phyloP scores from a whole-genome alignment of 108 stramenopile genomes.

The Licmophora abbreviata region DNA sequence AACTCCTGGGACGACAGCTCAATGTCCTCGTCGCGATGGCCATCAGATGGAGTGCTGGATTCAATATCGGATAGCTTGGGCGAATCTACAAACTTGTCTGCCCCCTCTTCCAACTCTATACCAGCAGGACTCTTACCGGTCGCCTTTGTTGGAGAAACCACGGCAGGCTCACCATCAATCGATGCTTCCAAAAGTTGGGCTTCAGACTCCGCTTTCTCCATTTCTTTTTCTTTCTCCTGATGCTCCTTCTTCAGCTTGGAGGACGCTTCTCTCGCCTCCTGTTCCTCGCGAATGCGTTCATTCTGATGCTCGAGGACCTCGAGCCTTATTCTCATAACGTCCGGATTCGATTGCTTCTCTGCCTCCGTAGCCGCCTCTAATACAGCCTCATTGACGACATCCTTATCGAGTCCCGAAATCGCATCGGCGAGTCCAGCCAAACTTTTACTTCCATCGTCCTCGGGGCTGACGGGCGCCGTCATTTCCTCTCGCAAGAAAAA shows the following conservation, averaged over 20 bases:
- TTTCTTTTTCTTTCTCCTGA: slow-evolving; percentile 26
- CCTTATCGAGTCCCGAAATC: slow-evolving; percentile 90
- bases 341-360: slow-evolving; percentile 61
- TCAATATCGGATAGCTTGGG: slow-evolving; percentile 14
- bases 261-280: slow-evolving; percentile 54
- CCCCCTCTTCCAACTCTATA: slow-evolving; percentile 19
- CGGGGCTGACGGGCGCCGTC: slow-evolving; percentile 16
- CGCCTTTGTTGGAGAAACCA: slow-evolving; percentile 6
- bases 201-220: slow-evolving; percentile 14
- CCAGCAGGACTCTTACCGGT: slow-evolving; percentile 14
- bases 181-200: slow-evolving; percentile 4
- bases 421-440: slow-evolving; percentile 84
- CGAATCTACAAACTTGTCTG: slow-evolving; percentile 14
- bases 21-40: slow-evolving; percentile 39
- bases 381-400: slow-evolving; percentile 93
- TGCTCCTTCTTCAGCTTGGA: slow-evolving; percentile 42
- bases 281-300: slow-evolving; percentile 69
- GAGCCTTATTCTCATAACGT: slow-evolving; percentile 72
- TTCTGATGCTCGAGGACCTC: slow-evolving; percentile 76
- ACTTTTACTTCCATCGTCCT: slow-evolving; percentile 27
- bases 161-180: slow-evolving; percentile 6
- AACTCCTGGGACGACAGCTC: slow-evolving; percentile 66
- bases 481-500: slow-evolving; percentile 86
- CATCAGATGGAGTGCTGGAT: no score
- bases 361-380: slow-evolving; percentile 83